Evolutionary conservation across 768 basidiomycete species (phyloP).

Genomic region (Serendipita vermifera): DNA sequence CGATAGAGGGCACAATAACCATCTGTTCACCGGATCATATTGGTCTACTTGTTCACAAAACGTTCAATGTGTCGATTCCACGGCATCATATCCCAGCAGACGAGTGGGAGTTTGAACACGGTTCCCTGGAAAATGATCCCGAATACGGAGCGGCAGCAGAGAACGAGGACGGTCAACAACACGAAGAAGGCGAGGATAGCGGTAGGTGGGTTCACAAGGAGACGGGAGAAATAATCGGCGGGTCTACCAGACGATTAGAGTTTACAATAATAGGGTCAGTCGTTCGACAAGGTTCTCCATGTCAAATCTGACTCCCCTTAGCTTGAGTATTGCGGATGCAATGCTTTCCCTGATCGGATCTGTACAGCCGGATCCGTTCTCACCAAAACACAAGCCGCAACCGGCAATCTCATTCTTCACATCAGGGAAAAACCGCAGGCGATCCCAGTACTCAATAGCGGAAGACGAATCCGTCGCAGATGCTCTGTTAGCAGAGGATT

Average conservation of each 20-base stretch:
- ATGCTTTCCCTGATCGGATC: conserved; percentile 87
- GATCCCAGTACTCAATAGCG: conserved; percentile 9
- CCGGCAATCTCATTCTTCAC: conserved; percentile 16
- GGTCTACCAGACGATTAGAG: conserved; percentile 48
- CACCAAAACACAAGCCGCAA: conserved; percentile 39
- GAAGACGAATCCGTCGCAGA: conserved; percentile 7
- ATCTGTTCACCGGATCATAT: conserved; percentile 87
- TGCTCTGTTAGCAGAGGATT: conserved; percentile 13
- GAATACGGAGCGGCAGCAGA: conserved; percentile 39
- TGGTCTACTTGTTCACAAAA: conserved; percentile 76
- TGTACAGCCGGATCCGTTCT: conserved; percentile 63
- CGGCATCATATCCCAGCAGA: conserved; percentile 76
- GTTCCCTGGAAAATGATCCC: conserved; percentile 66
- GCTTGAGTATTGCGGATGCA: conserved; percentile 79
- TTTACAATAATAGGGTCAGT: conserved; percentile 84
- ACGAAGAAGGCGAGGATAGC: conserved; percentile 31
- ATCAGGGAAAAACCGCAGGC: conserved; percentile 6
- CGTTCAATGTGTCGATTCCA: conserved; percentile 93
- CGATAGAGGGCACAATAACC: conserved; percentile 68
- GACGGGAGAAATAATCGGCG: conserved; percentile 60
- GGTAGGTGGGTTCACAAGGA: conserved; percentile 67
- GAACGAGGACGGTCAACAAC: conserved; percentile 17
- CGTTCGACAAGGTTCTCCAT: neutral
- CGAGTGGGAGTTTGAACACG: conserved; percentile 77
- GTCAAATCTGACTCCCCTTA: conserved; percentile 22